These are phyloP conservation scores for Psophocarpus tetragonolobus DNA, from an alignment of 306 rosid species.

Conservation along the genomic window DNA sequence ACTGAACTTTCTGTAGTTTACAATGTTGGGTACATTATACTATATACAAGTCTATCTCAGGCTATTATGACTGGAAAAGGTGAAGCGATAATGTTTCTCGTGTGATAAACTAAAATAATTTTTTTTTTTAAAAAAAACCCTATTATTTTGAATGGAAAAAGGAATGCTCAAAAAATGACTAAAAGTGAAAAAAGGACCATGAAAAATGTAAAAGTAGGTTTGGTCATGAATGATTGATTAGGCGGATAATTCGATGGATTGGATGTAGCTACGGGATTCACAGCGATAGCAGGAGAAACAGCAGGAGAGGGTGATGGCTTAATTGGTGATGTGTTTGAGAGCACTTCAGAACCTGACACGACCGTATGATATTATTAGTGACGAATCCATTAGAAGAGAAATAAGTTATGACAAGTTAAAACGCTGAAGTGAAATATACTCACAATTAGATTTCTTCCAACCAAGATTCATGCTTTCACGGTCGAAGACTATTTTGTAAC, in stretches of 20 bases:
- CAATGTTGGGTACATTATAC: constrained; percentile 10
- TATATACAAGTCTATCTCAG: constrained; percentile 35
- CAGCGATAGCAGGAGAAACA: constrained; percentile 40
- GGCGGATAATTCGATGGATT: constrained; percentile 35
- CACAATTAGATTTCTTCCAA: constrained; percentile 75
- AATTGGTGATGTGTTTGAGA: constrained; percentile 34
- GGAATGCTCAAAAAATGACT: constrained; percentile 44
- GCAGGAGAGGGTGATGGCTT: constrained; percentile 46
- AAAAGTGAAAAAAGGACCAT: constrained; percentile 34
- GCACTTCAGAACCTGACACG: constrained; percentile 54
- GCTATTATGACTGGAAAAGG: not conserved
- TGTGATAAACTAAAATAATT: not conserved
- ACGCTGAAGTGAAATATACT: constrained; percentile 40
- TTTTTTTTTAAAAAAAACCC: not conserved
- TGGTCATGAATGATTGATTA: constrained; percentile 44
- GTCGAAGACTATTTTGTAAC: constrained; percentile 75
- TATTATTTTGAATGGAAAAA: constrained; percentile 13
- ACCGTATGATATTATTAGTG: constrained; percentile 26
- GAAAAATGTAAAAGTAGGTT: constrained; percentile 36
- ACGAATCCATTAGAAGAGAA: not conserved
- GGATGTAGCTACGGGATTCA: constrained; percentile 45
- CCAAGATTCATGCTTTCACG: constrained; percentile 76
- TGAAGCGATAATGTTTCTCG: constrained; percentile 34
- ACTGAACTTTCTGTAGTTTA: not conserved
- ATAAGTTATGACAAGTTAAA: not conserved